Evolutionary conservation across 345 rosid genomes (phyloP).

Genomic region (Linum tenue): DNA sequence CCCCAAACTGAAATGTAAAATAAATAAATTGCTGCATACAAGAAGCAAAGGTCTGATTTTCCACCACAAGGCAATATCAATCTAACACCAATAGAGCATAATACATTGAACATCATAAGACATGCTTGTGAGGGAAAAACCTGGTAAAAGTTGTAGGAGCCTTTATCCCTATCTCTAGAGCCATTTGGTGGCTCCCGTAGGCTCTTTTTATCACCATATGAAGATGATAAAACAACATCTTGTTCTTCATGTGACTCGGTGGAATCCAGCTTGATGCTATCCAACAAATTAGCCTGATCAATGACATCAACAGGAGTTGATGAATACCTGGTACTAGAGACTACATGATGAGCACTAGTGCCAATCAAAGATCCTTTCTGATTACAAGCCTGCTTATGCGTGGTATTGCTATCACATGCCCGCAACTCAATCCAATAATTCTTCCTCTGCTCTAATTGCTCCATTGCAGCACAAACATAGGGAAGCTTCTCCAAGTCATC

Average conservation of each 20-base stretch:
- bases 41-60: background rate
- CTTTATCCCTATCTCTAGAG: constrained; percentile 42
- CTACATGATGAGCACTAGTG: constrained; percentile 22
- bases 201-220: constrained; percentile 34
- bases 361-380: constrained; percentile 25
- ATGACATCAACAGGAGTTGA: constrained; percentile 16
- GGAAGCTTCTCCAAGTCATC: constrained; percentile 89
- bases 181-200: constrained; percentile 24
- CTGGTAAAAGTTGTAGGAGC: constrained; percentile 76
- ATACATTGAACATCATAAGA: background rate
- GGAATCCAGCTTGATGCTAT: constrained; percentile 20
- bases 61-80: background rate
- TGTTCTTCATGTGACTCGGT: constrained; percentile 28
- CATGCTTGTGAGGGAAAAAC: constrained; percentile 18
- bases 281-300: constrained; percentile 20
- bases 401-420: constrained; percentile 17
- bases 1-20: no score
- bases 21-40: background rate
- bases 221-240: constrained; percentile 29
- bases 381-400: constrained; percentile 16
- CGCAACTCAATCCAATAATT: constrained; percentile 65
- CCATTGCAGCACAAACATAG: constrained; percentile 83
- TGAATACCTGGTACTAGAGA: constrained; percentile 16
- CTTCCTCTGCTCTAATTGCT: constrained; percentile 66
- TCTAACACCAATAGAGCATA: background rate